These are phyloP conservation scores for Acer saccharum DNA, from an alignment of 345 rosid species.

Conservation along the genomic window DNA sequence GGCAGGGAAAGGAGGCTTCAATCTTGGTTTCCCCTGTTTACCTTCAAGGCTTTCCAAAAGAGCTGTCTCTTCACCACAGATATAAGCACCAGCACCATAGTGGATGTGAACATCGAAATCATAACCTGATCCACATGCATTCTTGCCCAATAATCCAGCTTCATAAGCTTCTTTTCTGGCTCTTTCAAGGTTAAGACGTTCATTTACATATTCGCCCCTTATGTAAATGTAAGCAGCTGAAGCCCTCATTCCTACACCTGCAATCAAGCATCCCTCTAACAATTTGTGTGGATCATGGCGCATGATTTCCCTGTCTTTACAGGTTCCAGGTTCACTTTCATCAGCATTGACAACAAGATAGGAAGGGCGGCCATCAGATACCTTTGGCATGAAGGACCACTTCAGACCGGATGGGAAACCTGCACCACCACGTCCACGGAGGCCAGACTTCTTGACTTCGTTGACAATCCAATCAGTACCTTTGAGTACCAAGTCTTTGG, in stretches of 20 bases:
- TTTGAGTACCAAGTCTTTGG: conserved; percentile 93
- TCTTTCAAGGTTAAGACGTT: conserved; percentile 70
- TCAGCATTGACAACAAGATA: conserved; percentile 98
- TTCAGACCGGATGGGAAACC: conserved; percentile 98
- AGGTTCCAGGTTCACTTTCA: conserved; percentile 99
- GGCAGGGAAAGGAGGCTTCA: conserved; percentile 99
- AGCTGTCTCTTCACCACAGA: conserved; percentile 98
- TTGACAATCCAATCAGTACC: conserved; percentile 98
- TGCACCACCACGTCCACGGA: conserved; percentile 99
- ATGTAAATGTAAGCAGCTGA: conserved; percentile 94
- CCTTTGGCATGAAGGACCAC: conserved; percentile 99
- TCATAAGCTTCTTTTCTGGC: conserved; percentile 94
- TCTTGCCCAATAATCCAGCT: conserved; percentile 89
- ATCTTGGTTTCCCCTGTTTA: conserved; percentile 94
- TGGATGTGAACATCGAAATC: conserved; percentile 97
- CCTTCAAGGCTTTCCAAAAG: conserved; percentile 98
- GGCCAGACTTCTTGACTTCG: conserved; percentile 94
- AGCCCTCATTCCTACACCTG: conserved; percentile 99
- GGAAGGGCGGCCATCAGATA: conserved; percentile 95
- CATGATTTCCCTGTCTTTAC: conserved; percentile 98
- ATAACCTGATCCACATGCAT: conserved; percentile 98
- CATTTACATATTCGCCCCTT: conserved; percentile 97
- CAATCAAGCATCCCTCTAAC: conserved; percentile 95
- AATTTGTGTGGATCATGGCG: conserved; percentile 97
- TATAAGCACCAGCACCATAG: conserved; percentile 97